Evolutionary conservation across 176 grass and related monocot species (phyloP).

Genomic region (Bonia amplexicaulis): DNA sequence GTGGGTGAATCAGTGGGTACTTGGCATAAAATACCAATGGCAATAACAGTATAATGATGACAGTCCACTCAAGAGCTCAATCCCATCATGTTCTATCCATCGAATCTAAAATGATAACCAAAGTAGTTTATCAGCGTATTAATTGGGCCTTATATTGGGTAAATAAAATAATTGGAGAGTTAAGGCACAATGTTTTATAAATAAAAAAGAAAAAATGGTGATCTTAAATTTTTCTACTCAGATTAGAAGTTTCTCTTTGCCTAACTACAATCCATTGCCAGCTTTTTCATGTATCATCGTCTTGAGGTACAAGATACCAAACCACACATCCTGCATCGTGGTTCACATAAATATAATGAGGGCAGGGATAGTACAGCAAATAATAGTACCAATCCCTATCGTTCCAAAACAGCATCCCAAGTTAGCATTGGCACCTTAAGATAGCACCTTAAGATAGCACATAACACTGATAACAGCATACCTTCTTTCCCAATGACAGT

Average conservation of each 20-base stretch:
- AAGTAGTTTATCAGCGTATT: not conserved
- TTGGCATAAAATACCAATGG: not conserved
- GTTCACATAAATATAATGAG: not conserved
- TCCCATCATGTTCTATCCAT: not conserved
- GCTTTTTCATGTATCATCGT: not conserved
- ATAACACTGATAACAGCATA: constrained; percentile 25
- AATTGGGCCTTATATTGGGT: not conserved
- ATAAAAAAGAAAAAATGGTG: not conserved
- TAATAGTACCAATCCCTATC: not conserved
- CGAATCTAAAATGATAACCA: not conserved
- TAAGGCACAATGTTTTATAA: not conserved
- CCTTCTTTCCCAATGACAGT: constrained; percentile 76
- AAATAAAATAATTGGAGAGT: not conserved
- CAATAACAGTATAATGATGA: not conserved
- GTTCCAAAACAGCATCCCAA: not conserved
- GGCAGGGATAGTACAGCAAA: not conserved
- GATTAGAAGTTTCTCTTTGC: not conserved
- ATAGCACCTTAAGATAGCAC: not conserved
- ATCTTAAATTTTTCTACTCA: not conserved
- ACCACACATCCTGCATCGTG: not conserved
- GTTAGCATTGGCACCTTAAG: not conserved
- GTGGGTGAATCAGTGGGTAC: not conserved
- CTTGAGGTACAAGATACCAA: not conserved
- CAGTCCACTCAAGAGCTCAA: not conserved
- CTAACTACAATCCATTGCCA: not conserved